Evolutionary conservation across 306 rosid genomes (phyloP).

Genomic region (Boehmeria nivea): DNA sequence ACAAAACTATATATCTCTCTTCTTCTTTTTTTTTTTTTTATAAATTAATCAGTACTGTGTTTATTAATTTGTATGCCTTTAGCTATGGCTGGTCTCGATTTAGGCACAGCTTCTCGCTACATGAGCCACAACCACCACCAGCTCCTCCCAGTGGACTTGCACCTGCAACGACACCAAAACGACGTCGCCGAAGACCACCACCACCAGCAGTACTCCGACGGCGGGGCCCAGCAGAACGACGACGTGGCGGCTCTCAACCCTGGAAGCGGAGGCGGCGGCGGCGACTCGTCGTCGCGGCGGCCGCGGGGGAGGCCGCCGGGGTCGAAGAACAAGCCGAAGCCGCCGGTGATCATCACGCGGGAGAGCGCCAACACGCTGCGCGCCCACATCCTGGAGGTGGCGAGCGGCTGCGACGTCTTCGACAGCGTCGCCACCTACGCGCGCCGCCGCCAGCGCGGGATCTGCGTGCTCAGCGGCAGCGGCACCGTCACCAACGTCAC

Average conservation of each 20-base stretch:
- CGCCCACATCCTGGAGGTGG: conserved; percentile 84
- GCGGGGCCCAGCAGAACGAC: conserved; percentile 33
- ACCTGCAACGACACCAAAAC: conserved; percentile 48
- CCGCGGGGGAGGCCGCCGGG: conserved; percentile 79
- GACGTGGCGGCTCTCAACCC: conserved; percentile 44
- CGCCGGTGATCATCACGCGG: conserved; percentile 80
- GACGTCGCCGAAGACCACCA: conserved; percentile 10
- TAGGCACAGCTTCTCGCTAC: conserved; percentile 68
- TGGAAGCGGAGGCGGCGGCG: conserved; percentile 18
- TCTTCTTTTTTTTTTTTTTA: conserved; percentile 29
- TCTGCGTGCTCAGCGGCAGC: conserved; percentile 75
- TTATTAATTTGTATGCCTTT: conserved; percentile 16
- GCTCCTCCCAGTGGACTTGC: conserved; percentile 58
- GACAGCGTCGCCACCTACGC: conserved; percentile 76
- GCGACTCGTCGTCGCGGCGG: conserved; percentile 47
- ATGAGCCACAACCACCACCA: conserved; percentile 63
- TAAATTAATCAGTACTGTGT: conserved; percentile 31
- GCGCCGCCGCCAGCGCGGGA: conserved; percentile 87
- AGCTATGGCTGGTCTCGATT: conserved; percentile 94
- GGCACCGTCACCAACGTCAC: conserved; percentile 79
- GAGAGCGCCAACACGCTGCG: conserved; percentile 91
- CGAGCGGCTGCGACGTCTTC: conserved; percentile 71
- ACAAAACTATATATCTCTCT: too few relatives aligned
- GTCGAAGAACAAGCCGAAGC: conserved; percentile 74
- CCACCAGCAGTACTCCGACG: conserved; percentile 20